A percentile compares a stretch with the other conserved stretches of the same genome.
phyloP scores from a whole-genome alignment of 306 rosid genomes.

The Lotus japonicus region DNA sequence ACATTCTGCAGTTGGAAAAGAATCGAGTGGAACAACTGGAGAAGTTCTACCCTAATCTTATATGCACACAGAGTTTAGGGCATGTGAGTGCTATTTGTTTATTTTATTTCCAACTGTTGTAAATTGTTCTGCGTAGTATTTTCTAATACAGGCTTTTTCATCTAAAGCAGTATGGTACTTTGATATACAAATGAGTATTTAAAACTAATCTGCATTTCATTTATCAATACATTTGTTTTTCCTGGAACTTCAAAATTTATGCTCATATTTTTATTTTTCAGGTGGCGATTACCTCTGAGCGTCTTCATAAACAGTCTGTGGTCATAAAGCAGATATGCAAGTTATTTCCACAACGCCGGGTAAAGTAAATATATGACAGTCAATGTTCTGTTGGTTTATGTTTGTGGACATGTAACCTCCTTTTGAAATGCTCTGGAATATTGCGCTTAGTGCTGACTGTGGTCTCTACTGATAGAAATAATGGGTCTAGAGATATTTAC shows the following conservation, averaged over 20 bases:
- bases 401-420: constrained; percentile 5
- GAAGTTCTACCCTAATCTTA: constrained; percentile 82
- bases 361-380: constrained; percentile 24
- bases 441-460: too few relatives aligned
- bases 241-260: constrained; percentile 4
- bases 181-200: background rate
- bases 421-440: too few relatives aligned
- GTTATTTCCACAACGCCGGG: constrained; percentile 88
- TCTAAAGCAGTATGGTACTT: background rate
- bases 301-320: constrained; percentile 83
- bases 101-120: constrained; percentile 11
- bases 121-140: constrained; percentile 6
- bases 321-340: constrained; percentile 91
- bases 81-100: constrained; percentile 52
- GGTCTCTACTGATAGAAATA: too few relatives aligned
- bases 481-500: too few relatives aligned
- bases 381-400: background rate
- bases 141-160: background rate
- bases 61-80: constrained; percentile 86
- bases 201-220: background rate
- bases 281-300: constrained; percentile 94
- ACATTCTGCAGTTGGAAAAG: constrained; percentile 63
- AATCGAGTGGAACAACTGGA: constrained; percentile 79
- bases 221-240: constrained; percentile 1
- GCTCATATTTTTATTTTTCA: constrained; percentile 31